These are phyloP conservation scores for Aspergillus indologenus DNA, from an alignment of 495 filamentous ascomycete genomes.

Conservation along the genomic window DNA sequence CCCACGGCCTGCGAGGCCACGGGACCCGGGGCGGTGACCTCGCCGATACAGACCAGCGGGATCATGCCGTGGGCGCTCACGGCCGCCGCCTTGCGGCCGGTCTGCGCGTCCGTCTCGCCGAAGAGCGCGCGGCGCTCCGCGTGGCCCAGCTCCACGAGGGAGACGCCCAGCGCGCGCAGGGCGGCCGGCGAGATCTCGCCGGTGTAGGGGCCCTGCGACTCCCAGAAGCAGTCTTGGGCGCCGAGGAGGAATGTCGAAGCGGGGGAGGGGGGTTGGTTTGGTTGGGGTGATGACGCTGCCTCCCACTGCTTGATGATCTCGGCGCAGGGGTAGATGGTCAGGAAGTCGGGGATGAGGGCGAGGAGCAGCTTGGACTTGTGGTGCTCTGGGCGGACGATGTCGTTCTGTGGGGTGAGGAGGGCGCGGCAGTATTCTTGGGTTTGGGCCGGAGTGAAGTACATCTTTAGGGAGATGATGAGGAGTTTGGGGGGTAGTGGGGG, in stretches of 20 bases:
- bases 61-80: conserved; percentile 64
- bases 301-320: conserved; percentile 46
- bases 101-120: conserved; percentile 63
- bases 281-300: conserved; percentile 27
- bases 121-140: conserved; percentile 70
- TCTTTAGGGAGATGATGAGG: conserved; percentile 77
- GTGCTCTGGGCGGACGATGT: conserved; percentile 40
- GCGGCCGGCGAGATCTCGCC: conserved; percentile 71
- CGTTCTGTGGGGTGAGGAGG: conserved; percentile 47
- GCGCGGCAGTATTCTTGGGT: conserved; percentile 61
- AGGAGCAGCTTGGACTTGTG: conserved; percentile 72
- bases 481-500: conserved; percentile 58
- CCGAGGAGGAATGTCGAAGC: conserved; percentile 61
- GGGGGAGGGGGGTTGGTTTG: conserved; percentile 26
- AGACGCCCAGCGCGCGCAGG: conserved; percentile 60
- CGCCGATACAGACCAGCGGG: conserved; percentile 78
- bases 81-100: conserved; percentile 64
- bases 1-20: conserved; percentile 52
- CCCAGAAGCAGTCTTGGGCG: conserved; percentile 71
- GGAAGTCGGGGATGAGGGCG: conserved; percentile 77
- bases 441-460: conserved; percentile 71
- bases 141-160: conserved; percentile 74
- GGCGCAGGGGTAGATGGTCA: conserved; percentile 58
- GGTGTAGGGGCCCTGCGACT: conserved; percentile 63
- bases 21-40: conserved; percentile 48